phyloP scores from a whole-genome alignment of 768 basidiomycete genomes.

The Candolleomyces aberdarensis region DNA sequence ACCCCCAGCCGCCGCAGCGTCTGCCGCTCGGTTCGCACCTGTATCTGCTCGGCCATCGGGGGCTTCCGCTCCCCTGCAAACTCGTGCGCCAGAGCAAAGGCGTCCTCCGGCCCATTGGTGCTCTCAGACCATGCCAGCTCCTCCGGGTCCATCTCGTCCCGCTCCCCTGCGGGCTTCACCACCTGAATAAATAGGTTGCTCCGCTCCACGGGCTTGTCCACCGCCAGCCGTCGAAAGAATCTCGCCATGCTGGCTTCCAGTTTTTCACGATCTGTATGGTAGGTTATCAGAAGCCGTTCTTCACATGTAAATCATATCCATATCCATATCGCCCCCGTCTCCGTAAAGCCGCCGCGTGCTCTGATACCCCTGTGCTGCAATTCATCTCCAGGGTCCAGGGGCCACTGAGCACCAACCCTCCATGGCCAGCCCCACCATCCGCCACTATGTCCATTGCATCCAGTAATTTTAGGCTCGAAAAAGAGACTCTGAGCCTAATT shows the following conservation, averaged over 20 bases:
- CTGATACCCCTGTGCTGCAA: too few species aligned
- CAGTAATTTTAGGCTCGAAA: too few species aligned
- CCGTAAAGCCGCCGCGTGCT: too few species aligned
- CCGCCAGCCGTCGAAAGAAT: slow-evolving; percentile 63
- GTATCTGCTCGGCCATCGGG: slow-evolving; percentile 42
- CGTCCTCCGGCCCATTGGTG: slow-evolving; percentile 54
- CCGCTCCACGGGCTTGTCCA: slow-evolving; percentile 67
- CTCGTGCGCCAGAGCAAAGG: slow-evolving; percentile 25
- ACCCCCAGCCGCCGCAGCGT: slow-evolving; percentile 60
- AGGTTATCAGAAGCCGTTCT: background rate
- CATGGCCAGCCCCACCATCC: too few species aligned
- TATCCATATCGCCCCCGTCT: too few species aligned
- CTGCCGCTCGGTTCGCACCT: slow-evolving; percentile 63
- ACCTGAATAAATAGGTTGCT: slow-evolving; percentile 60
- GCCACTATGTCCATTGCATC: too few species aligned
- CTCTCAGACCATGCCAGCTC: slow-evolving; percentile 64
- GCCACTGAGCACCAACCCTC: too few species aligned
- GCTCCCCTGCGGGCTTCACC: slow-evolving; percentile 15
- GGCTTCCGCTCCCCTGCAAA: slow-evolving; percentile 10
- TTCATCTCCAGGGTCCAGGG: too few species aligned
- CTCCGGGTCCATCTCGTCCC: slow-evolving; percentile 49
- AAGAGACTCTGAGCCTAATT: too few species aligned
- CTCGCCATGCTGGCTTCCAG: slow-evolving; percentile 62
- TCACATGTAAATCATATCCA: too few species aligned
- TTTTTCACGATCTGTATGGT: slow-evolving; percentile 51